Base-by-base conservation (phyloP, 345 rosid genomes). In the Brassica nigra region DNA sequence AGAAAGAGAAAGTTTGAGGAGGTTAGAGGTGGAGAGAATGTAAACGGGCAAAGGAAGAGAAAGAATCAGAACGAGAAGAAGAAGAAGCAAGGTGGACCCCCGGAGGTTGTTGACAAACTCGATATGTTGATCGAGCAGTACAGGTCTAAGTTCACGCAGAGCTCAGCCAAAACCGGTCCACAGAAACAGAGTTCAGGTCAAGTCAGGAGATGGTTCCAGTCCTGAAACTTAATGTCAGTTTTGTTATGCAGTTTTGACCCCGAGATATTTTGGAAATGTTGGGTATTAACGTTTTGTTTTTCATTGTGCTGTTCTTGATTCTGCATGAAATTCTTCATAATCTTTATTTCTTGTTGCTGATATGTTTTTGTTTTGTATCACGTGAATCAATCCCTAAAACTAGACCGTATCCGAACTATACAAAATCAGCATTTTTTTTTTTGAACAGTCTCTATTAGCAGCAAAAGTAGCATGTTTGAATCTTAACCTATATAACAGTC, bases 111-210 rank as follows among this genome's bases (percentile, higher is more conserved):
- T 0, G 97, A 91, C 83, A 87, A 86, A 69, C 92, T 91, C 0
- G 98, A 95, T 77, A 33, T 82, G 84, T 74, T 91, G 85, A 87
- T 91, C 4, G 91, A 91, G 78, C 86, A 81, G 71, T 91, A 95
- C 84, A 88, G 73, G 68, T 79, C 89, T 2, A 95, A 91, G 83
- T 93, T 88, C 81, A 77, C 93, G 0, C 91, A 81, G 83, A 81
- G 75, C 68, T 85, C 87, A 49, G 81, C 84, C 75, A 85, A 83
- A 83, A 12, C 83, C 4, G 88, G 82, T 1, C 83, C 87, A 3
- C 76, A 68, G 34, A 90, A 82, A 63, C 87, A 84, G 58, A 84
- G 85, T 54, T 77, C 87, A 2, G 87, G 81, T 29, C 84, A 84
- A 75, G 87, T 87, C 27, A 85, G 88, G 75, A 88, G 85, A 83